Conservation (phyloP, 1,139 yeast genomes). For the Hyphopichia khmerensis region DNA sequence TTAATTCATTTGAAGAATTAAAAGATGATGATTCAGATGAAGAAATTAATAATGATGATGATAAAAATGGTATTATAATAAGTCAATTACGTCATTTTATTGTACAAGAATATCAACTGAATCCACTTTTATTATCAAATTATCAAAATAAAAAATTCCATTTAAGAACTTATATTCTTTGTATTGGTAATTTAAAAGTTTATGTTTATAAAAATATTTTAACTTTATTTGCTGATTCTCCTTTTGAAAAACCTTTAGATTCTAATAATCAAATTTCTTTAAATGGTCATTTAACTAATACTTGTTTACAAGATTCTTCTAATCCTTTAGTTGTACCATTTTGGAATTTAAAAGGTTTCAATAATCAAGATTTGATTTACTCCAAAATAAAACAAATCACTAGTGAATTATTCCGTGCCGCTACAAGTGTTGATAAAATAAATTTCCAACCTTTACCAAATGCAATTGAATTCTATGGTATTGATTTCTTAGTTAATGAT, state of each 20-base stretch:
- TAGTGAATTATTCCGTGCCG: conserved; percentile 80
- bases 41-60: conserved; percentile 22
- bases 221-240: conserved; percentile 68
- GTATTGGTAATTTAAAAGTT: conserved; percentile 71
- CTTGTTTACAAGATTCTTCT: conserved; percentile 72
- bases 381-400: conserved; percentile 59
- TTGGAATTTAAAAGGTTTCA: conserved; percentile 53
- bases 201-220: conserved; percentile 78
- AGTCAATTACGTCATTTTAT: conserved; percentile 90
- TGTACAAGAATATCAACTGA: conserved; percentile 72
- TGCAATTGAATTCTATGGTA: conserved; percentile 84
- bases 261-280: conserved; percentile 39
- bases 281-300: conserved; percentile 83
- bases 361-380: conserved; percentile 36
- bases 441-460: conserved; percentile 85
- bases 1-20: conserved; percentile 80
- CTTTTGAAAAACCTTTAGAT: conserved; percentile 43
- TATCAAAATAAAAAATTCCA: conserved; percentile 82
- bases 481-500: conserved; percentile 76
- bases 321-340: conserved; percentile 62
- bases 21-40: conserved; percentile 53
- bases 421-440: conserved; percentile 71
- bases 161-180: conserved; percentile 80
- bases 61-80: conserved; percentile 63
- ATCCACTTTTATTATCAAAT: conserved; percentile 62